These are phyloP conservation scores for Scedosporium minutisporum DNA, from an alignment of 2,329 filamentous ascomycete species.

Conservation along the genomic window DNA sequence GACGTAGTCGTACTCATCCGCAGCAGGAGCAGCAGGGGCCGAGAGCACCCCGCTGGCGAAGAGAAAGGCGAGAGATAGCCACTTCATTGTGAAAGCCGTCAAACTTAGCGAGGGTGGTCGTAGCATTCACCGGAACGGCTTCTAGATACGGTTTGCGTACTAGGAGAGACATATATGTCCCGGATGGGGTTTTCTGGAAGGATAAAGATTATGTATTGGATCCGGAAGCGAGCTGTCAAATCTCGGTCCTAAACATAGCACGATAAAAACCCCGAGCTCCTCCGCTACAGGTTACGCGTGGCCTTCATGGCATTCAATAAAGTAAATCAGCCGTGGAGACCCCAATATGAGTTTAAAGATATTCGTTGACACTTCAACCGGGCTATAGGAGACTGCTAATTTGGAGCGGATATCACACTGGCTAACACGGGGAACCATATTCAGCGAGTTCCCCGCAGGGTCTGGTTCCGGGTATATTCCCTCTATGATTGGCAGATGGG, in stretches of 20 bases:
- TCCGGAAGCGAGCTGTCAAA: not conserved
- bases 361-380: not conserved
- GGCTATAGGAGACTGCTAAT: not conserved
- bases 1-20: constrained; percentile 43
- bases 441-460: not conserved
- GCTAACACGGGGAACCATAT: not conserved
- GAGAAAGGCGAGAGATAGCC: constrained; percentile 3
- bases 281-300: not conserved
- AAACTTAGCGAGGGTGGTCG: too few species aligned
- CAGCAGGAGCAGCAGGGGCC: not conserved
- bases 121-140: too few species aligned
- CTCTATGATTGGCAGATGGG: not conserved
- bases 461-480: constrained; percentile 1
- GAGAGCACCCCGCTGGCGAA: not conserved
- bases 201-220: not conserved
- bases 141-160: too few species aligned
- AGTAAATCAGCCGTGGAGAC: not conserved
- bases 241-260: not conserved
- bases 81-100: not conserved
- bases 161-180: not conserved
- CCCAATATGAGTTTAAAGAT: not conserved
- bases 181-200: not conserved
- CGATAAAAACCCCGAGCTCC: not conserved
- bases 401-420: not conserved
- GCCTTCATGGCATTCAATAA: not conserved